Conservation (phyloP, 2,329 filamentous ascomycete genomes). For the Neoarthrinium moseri region DNA sequence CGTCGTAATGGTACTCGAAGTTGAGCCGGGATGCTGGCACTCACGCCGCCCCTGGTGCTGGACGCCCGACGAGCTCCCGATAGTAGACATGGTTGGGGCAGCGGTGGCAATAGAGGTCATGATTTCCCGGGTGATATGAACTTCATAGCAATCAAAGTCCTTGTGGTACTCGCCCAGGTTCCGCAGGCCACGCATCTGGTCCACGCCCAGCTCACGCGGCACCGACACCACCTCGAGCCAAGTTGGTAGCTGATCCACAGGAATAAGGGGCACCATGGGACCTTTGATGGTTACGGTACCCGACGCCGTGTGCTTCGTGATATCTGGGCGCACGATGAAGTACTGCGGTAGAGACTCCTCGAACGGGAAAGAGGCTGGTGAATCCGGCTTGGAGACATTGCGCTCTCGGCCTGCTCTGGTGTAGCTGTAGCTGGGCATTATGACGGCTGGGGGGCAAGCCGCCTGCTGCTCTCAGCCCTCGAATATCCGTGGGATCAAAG, state of each 20-base stretch:
- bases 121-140: too few relatives aligned
- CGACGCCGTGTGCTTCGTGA: slow-evolving; percentile 24
- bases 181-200: slow-evolving; percentile 36
- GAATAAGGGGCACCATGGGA: slow-evolving; percentile 51
- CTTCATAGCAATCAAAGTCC: slow-evolving; percentile 22
- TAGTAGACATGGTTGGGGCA: too few relatives aligned
- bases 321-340: slow-evolving; percentile 43
- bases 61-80: too few relatives aligned
- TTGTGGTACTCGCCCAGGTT: slow-evolving; percentile 33
- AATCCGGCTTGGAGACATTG: neutral
- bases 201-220: slow-evolving; percentile 37
- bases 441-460: too few relatives aligned
- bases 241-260: slow-evolving; percentile 49
- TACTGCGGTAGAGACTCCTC: slow-evolving; percentile 27
- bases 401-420: neutral
- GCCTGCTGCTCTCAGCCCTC: too few relatives aligned
- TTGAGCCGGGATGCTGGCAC: too few relatives aligned
- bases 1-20: too few relatives aligned
- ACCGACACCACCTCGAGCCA: slow-evolving; percentile 43
- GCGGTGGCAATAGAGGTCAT: too few relatives aligned
- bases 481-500: too few relatives aligned
- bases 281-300: slow-evolving; percentile 25
- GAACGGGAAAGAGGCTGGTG: neutral
- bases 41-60: too few relatives aligned
- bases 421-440: too few relatives aligned